Conservation (phyloP, 2,329 filamentous ascomycete genomes). For the Emericellopsis cladophorae region DNA sequence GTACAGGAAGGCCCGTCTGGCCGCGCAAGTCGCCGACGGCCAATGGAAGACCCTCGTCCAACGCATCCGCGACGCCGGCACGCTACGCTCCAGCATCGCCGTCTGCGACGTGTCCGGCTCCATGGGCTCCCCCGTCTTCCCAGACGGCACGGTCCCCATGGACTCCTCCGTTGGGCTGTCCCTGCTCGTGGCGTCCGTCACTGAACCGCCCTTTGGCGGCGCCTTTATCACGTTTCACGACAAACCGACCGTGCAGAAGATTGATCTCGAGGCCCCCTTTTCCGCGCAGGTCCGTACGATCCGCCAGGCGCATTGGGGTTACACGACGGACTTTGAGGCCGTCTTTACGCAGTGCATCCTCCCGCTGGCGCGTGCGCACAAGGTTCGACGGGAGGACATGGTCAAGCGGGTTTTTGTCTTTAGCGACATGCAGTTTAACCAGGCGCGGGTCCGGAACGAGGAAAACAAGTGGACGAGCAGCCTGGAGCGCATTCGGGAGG, state of each 20-base stretch:
- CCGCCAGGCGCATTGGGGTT: conserved; percentile 17
- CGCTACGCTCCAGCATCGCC: conserved; percentile 37
- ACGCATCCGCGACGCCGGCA: conserved; percentile 41
- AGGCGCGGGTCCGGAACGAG: conserved; percentile 4
- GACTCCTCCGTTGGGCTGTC: conserved; percentile 43
- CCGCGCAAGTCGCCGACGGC: conserved; percentile 25
- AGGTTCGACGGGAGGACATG: conserved; percentile 42
- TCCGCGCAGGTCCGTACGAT: conserved; percentile 26
- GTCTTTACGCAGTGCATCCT: conserved; percentile 43
- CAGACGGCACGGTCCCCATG: conserved; percentile 34
- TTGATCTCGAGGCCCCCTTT: conserved; percentile 25
- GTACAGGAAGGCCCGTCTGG: conserved; percentile 15
- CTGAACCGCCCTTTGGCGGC: conserved; percentile 37
- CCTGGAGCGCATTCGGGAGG: conserved; percentile 33
- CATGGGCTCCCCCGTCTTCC: conserved; percentile 26
- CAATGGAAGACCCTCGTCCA: conserved; percentile 48
- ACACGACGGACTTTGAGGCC: conserved; percentile 37
- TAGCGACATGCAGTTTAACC: conserved; percentile 47
- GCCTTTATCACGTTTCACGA: conserved; percentile 41
- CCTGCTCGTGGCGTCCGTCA: conserved; percentile 39
- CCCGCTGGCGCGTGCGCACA: conserved; percentile 35
- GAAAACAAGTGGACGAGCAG: conserved; percentile 25
- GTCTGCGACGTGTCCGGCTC: conserved; percentile 45
- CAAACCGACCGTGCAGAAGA: conserved; percentile 22
- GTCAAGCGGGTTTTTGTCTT: conserved; percentile 49